Base-by-base conservation (phyloP, 345 rosid genomes). In the Brassica rapa region DNA sequence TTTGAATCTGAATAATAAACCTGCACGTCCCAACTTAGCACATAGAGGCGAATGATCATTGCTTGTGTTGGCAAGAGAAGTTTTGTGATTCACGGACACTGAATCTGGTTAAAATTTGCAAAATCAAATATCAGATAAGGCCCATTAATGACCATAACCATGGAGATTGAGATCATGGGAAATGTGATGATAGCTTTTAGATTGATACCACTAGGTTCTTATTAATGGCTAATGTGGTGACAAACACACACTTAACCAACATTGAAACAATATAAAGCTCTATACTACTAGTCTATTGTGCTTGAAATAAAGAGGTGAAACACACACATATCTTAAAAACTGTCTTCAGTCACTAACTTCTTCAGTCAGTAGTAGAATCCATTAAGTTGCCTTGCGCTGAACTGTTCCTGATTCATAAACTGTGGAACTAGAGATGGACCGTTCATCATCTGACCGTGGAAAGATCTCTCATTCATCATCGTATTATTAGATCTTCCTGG, bases 381-480 rank as follows among this genome's bases (percentile, higher is more conserved):
- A 51, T 51, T 25, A 67, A 73, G 65, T 73, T 21, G 78, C 14
- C 69, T 67, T 49, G 74, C 9, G 62, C 2, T 68, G 27, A 68
- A 79, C 78, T 73, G 82, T 67, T 73, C 74, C 4, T 66, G 25
- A 43, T 23, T 66, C 53, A 66, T 59, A 21, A 19, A 72, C 62
- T 59, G 77, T 66, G 81, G 77, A 66, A 46, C 55, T 21, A 19
- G 23, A 72, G 82, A 23, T 23, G 68, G 68, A 66, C 68, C 56
- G 1, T 56, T 65, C 73, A 29, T 78, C 68, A 66, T 72, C 68
- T 12, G 65, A 62, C 66, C 24, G 3, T 7, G 64, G 27, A 71
- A 65, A 43, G 14, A 66, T 64, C 72, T 77, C 72, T 56, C 76
- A 39, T 64, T 77, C 72, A 65, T 49, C 69, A 66, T 49, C 78